A percentile compares a stretch with the other conserved stretches of the same genome.
phyloP scores from a whole-genome alignment of 2,329 filamentous ascomycete species.

The Pyricularia pennisetigena region DNA sequence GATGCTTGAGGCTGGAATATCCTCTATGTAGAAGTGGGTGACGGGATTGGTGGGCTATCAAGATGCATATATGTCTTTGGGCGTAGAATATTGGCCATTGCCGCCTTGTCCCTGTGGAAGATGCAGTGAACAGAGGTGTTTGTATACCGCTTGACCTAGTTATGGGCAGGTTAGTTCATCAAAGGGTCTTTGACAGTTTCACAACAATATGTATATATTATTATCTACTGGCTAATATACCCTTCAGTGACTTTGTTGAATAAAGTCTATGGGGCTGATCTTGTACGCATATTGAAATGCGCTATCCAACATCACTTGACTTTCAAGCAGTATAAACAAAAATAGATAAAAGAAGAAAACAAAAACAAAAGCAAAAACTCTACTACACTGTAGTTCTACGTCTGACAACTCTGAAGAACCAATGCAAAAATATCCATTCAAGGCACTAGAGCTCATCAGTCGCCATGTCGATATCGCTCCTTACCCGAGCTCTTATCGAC shows the following conservation, averaged over 20 bases:
- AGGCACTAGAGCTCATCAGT: background rate
- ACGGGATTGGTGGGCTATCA: no score
- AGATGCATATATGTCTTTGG: background rate
- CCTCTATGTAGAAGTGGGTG: background rate
- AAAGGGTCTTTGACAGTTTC: background rate
- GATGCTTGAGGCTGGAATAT: conserved; percentile 52
- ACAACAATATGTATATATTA: background rate
- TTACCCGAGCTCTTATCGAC: background rate
- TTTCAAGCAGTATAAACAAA: background rate
- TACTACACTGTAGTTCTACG: background rate
- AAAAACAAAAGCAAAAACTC: no score
- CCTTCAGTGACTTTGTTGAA: background rate
- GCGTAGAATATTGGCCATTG: background rate
- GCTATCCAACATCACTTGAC: background rate
- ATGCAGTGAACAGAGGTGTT: background rate
- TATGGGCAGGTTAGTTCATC: background rate
- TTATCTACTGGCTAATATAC: background rate
- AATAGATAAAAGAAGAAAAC: no score
- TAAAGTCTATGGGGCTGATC: background rate
- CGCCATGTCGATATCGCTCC: background rate
- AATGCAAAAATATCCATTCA: background rate
- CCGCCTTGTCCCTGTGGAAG: background rate
- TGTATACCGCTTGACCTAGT: background rate
- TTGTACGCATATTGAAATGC: background rate
- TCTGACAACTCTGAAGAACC: background rate